Percentiles rank a stretch among this genome's conserved stretches.
phyloP scores from a whole-genome alignment of 2,329 filamentous ascomycete genomes.

The Neonectria punicea region DNA sequence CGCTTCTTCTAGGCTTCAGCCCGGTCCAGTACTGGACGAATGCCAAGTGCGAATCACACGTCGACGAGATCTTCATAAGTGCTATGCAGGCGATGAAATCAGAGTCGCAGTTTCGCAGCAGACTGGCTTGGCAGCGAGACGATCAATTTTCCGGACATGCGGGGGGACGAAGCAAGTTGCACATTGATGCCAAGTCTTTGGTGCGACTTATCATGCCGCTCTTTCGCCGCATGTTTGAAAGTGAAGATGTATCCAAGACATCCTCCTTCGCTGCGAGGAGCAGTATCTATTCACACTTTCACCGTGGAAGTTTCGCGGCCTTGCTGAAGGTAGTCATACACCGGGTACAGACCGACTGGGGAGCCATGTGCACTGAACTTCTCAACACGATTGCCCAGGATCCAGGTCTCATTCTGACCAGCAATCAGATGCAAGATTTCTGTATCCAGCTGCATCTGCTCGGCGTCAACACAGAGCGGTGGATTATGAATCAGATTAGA shows the following conservation, averaged over 20 bases:
- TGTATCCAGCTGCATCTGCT: slow-evolving; percentile 49
- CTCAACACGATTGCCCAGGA: slow-evolving; percentile 47
- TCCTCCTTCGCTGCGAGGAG: slow-evolving; percentile 20
- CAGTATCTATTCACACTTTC: slow-evolving; percentile 45
- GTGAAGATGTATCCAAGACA: slow-evolving; percentile 47
- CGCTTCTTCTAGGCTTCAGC: slow-evolving; percentile 61
- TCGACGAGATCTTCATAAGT: slow-evolving; percentile 52
- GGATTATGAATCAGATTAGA: slow-evolving; percentile 41
- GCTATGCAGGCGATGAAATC: slow-evolving; percentile 21
- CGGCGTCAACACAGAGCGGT: slow-evolving; percentile 46
- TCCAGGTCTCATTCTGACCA: slow-evolving; percentile 42
- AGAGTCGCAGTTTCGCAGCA: slow-evolving; percentile 42
- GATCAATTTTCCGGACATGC: slow-evolving; percentile 43
- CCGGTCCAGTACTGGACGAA: slow-evolving; percentile 64
- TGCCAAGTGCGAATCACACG: slow-evolving; percentile 51
- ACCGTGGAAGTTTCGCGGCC: slow-evolving; percentile 53
- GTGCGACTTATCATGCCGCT: slow-evolving; percentile 52
- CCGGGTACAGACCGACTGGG: slow-evolving; percentile 50
- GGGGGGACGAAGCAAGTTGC: slow-evolving; percentile 37
- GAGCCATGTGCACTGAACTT: slow-evolving; percentile 43
- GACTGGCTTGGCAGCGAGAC: slow-evolving; percentile 51
- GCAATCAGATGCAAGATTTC: slow-evolving; percentile 50
- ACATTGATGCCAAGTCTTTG: slow-evolving; percentile 52
- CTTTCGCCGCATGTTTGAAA: slow-evolving; percentile 58
- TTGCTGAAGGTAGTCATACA: slow-evolving; percentile 51